Conservation (phyloP, 2,329 filamentous ascomycete genomes). For the Metarhizium sp. region DNA sequence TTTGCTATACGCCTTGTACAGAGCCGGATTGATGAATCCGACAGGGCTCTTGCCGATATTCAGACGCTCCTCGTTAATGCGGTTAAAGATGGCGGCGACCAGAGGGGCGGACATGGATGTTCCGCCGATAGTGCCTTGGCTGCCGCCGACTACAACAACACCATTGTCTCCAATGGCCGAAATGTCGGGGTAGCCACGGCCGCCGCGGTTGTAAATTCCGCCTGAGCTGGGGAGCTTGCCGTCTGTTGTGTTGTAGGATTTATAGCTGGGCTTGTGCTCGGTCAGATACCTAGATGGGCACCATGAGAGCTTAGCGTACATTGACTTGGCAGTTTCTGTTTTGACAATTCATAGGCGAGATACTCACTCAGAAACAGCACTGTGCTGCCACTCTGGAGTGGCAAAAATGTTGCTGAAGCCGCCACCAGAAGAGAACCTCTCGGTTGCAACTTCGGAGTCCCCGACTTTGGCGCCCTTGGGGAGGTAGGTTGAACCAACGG, state of each 20-base stretch:
- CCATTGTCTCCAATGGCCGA: conserved; percentile 25
- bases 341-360: conserved; percentile 1
- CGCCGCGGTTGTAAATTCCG: conserved; percentile 33
- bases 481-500: conserved; percentile 38
- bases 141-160: not conserved
- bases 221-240: conserved; percentile 6
- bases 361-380: conserved; percentile 11
- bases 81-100: not conserved
- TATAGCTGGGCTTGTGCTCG: conserved; percentile 8
- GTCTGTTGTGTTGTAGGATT: conserved; percentile 10
- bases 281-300: too few relatives aligned
- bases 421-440: conserved; percentile 35
- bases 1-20: not conserved
- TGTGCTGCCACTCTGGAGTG: conserved; percentile 35
- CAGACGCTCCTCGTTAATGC: not conserved
- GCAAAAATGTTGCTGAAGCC: conserved; percentile 41
- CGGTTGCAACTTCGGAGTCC: conserved; percentile 8
- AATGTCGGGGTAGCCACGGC: conserved; percentile 40
- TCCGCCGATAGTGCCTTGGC: not conserved
- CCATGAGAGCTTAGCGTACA: too few relatives aligned
- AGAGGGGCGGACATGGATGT: not conserved
- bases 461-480: conserved; percentile 6
- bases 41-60: not conserved
- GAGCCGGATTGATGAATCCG: not conserved
- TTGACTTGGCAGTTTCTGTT: too few relatives aligned